phyloP scores from a whole-genome alignment of 495 filamentous ascomycete genomes.

The Xylaria flabelliformis region DNA sequence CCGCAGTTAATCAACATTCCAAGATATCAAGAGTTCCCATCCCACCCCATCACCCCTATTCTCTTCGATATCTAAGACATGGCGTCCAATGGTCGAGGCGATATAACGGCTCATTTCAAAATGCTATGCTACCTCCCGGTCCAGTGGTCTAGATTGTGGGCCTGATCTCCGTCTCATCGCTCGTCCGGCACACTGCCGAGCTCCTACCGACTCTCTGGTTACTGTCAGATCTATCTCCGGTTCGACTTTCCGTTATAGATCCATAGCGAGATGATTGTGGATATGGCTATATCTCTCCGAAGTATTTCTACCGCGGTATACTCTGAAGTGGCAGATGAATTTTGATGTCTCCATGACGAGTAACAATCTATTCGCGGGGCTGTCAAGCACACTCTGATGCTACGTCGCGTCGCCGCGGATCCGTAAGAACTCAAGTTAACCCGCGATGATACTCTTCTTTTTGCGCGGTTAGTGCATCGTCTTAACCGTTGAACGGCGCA shows the following conservation, averaged over 20 bases:
- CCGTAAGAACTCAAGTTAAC: neutral
- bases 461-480: neutral
- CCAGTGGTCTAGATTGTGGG: conserved; percentile 1
- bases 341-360: neutral
- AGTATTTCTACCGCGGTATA: neutral
- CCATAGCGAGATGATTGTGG: neutral
- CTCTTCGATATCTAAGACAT: neutral
- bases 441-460: neutral
- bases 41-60: neutral
- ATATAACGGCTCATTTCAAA: neutral
- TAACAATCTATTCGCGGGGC: neutral
- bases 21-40: neutral
- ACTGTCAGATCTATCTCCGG: conserved; percentile 20
- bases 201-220: conserved; percentile 17
- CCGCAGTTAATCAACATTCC: neutral
- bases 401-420: neutral
- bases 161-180: neutral
- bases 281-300: neutral
- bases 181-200: conserved; percentile 19
- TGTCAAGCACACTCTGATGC: neutral
- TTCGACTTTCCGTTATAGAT: conserved; percentile 15
- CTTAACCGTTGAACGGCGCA: neutral
- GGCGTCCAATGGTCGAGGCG: neutral
- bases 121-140: conserved; percentile 1
- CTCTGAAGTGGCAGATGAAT: neutral